Conservation (phyloP, 225 moss, liverwort and hornwort genomes). For the Asterella californica region DNA sequence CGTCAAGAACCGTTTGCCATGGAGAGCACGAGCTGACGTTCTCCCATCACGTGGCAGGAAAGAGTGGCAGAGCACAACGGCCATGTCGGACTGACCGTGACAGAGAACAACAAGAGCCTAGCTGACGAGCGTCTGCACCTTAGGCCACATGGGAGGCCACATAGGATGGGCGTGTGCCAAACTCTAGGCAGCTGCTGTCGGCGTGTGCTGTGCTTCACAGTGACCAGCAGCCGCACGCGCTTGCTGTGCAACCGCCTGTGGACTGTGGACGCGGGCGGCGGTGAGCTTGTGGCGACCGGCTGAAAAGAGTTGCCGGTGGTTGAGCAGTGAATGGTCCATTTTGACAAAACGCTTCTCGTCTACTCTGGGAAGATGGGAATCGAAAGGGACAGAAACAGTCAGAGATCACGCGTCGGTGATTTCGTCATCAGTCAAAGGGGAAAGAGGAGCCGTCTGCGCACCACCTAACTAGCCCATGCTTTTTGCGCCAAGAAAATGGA, state of each 20-base stretch:
- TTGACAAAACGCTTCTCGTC: not conserved
- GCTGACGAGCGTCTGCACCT: not conserved
- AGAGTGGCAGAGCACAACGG: not conserved
- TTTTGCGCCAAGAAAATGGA: no score
- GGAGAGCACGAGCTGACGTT: not conserved
- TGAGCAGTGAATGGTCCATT: not conserved
- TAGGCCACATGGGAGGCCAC: not conserved
- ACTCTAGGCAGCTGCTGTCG: constrained; percentile 1
- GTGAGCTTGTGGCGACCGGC: constrained; percentile 2
- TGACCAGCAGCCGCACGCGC: constrained; percentile 19
- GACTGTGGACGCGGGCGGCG: not conserved
- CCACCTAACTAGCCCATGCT: no score
- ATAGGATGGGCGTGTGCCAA: not conserved
- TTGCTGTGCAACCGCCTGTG: constrained; percentile 14
- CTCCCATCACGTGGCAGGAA: no score
- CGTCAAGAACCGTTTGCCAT: no score
- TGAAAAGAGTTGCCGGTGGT: not conserved
- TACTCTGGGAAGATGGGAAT: no score
- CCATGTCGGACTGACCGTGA: not conserved
- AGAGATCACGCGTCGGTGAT: no score
- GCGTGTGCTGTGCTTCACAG: constrained; percentile 5
- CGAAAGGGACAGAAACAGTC: no score
- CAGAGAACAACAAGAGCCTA: not conserved
- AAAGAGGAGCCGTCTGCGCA: no score
- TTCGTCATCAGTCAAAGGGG: no score